Percentiles rank a stretch among this genome's conserved stretches.
phyloP scores from a whole-genome alignment of 2,329 filamentous ascomycete genomes.

The Aureobasidium sp. region DNA sequence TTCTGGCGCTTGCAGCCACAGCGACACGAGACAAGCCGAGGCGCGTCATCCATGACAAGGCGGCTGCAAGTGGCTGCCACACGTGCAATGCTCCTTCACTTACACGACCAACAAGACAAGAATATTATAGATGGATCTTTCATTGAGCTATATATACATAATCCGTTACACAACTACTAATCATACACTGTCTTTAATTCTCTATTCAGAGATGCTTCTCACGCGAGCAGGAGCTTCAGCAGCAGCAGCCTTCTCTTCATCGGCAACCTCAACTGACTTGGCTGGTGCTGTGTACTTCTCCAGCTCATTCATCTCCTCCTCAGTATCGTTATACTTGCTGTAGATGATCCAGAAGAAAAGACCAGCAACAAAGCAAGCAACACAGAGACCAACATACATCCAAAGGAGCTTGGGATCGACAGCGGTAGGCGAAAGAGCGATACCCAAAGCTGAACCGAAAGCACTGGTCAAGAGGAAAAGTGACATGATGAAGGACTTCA shows the following conservation, averaged over 20 bases:
- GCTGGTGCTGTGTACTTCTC: slow-evolving; percentile 21
- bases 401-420: slow-evolving; percentile 57
- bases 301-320: slow-evolving; percentile 43
- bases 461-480: slow-evolving; percentile 54
- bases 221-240: neutral
- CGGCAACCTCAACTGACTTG: neutral
- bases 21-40: neutral
- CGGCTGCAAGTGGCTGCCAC: neutral
- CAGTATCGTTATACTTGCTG: slow-evolving; percentile 36
- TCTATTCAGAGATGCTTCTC: neutral
- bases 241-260: neutral
- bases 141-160: slow-evolving; percentile 1
- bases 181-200: neutral
- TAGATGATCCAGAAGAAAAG: slow-evolving; percentile 23
- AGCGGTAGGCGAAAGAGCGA: slow-evolving; percentile 51
- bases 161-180: slow-evolving; percentile 6
- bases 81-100: neutral
- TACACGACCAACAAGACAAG: neutral
- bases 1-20: neutral
- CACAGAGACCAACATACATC: slow-evolving; percentile 37
- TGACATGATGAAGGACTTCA: slow-evolving; percentile 43
- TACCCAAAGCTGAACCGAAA: slow-evolving; percentile 50
- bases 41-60: neutral
- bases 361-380: slow-evolving; percentile 16
- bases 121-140: neutral